These are phyloP conservation scores for Beta corolliflora DNA, from an alignment of 179 eudicot species.

Conservation along the genomic window DNA sequence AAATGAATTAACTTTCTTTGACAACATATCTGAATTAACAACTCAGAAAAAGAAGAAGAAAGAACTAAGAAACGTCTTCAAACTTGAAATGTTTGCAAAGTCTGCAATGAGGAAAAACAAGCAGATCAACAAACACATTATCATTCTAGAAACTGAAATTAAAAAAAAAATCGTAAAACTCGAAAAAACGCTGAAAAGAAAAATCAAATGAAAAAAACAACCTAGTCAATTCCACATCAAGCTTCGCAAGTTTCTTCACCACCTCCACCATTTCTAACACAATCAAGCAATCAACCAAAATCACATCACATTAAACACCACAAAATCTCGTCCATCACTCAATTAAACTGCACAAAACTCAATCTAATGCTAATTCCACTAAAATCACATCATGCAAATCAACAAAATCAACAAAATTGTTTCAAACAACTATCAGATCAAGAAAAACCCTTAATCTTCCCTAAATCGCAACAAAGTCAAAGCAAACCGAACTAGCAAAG, in stretches of 20 bases:
- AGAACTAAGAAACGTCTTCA: too few relatives aligned
- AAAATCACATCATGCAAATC: not conserved
- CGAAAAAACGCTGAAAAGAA: too few relatives aligned
- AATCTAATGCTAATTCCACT: not conserved
- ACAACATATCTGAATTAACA: too few relatives aligned
- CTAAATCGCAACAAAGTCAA: not conserved
- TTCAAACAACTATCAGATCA: not conserved
- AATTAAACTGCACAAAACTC: not conserved
- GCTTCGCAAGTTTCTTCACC: slow-evolving; percentile 43
- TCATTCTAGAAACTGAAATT: too few relatives aligned
- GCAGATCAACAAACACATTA: too few relatives aligned
- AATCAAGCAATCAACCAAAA: not conserved
- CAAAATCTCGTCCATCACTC: not conserved
- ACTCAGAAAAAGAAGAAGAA: too few relatives aligned
- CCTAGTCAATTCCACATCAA: slow-evolving; percentile 44
- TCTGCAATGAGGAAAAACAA: too few relatives aligned
- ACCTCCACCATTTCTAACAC: slow-evolving; percentile 50
- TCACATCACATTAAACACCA: not conserved
- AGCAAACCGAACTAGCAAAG: not conserved
- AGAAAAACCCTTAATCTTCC: not conserved
- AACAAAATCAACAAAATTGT: not conserved
- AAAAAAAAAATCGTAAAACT: too few relatives aligned
- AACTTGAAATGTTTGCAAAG: too few relatives aligned
- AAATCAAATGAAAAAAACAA: too few relatives aligned
- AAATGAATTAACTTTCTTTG: too few relatives aligned